phyloP scores from a whole-genome alignment of 208 protist genomes.

The Trypanosoma mega region DNA sequence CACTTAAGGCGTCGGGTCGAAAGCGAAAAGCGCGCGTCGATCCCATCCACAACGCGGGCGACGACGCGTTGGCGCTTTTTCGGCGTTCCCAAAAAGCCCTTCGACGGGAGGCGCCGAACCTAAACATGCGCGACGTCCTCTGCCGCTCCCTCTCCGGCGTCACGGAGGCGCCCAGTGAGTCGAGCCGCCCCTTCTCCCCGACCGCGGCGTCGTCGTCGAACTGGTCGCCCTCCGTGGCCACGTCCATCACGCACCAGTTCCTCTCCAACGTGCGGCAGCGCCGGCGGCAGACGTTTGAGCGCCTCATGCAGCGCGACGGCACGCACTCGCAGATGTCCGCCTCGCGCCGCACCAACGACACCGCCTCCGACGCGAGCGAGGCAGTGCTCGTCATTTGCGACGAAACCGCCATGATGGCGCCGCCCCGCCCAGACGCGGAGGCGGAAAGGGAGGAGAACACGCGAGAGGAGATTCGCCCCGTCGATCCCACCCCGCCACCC shows the following conservation, averaged over 20 bases:
- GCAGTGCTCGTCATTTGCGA: conserved; percentile 67
- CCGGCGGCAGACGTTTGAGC: conserved; percentile 56
- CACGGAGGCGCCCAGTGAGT: conserved; percentile 6
- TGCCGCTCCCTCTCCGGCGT: conserved; percentile 22
- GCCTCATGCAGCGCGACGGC: conserved; percentile 58
- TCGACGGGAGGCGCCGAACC: conserved; percentile 54
- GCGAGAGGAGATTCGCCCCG: too few species aligned
- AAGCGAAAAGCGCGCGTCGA: neutral
- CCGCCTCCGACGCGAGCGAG: neutral
- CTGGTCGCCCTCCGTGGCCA: conserved; percentile 61
- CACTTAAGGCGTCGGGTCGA: neutral
- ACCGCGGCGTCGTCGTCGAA: conserved; percentile 32
- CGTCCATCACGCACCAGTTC: conserved; percentile 74
- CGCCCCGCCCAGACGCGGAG: conserved; percentile 5
- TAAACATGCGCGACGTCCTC: conserved; percentile 74
- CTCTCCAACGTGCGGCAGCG: conserved; percentile 59
- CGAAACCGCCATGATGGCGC: conserved; percentile 35
- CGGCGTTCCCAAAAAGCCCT: conserved; percentile 62
- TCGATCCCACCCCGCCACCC: too few species aligned
- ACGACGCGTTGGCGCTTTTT: conserved; percentile 44
- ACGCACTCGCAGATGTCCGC: conserved; percentile 41
- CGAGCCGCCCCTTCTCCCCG: conserved; percentile 28
- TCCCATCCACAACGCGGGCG: conserved; percentile 8
- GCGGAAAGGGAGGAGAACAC: neutral
- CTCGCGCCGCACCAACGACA: conserved; percentile 17